Base-by-base conservation (phyloP, 2,329 filamentous ascomycete species). In the Cladosporium oxysporum region DNA sequence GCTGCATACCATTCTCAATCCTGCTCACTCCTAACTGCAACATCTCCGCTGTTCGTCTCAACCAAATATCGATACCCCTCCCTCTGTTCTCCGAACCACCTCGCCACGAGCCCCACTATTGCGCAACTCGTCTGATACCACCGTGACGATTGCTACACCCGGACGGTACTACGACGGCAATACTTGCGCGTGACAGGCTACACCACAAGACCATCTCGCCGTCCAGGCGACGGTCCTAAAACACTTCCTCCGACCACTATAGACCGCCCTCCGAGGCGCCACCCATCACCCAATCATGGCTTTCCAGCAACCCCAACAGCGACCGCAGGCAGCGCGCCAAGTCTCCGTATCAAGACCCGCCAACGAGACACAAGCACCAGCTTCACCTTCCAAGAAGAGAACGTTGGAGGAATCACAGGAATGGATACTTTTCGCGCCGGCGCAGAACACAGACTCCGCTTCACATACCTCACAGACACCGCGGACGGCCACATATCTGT, bases 391-490 rank as follows among this genome's bases (percentile, higher is more conserved):
- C 59, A 76, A 74, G 58, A 80, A 82, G 69, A 78, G 81, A 23
- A 75, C 80, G 52, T 80, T 88, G 67, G 88, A 91, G 68, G 90
- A 93, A 70, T 90, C 91, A 14, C 90, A 95, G 78, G 94, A 96
- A 85, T 99, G 95, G 95, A 90, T 98, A 64, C 87, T 99, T 70
- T 99, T 99, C 82, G 91, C 93, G 8, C 82, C 82, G 0, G 59
- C 65, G 33, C 73, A 74, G n/a, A 76, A 78, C 11, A 71, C 73
- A n/a, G 92, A 88, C 69, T 85, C 84, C 66, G 81, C 83, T 37
- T 89, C 90, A 23, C 84, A 89, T 62, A 91, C 89, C 53, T 87
- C 88, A 57, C 88, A 78, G 76, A 93, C 81, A 70, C 86, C 78
- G 82, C 90, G 75, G 77, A 90, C 87, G 52, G 83, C 88, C 31